Evolutionary conservation across 768 basidiomycete species (phyloP).

Genomic region (Pleurotus tuber-regium): DNA sequence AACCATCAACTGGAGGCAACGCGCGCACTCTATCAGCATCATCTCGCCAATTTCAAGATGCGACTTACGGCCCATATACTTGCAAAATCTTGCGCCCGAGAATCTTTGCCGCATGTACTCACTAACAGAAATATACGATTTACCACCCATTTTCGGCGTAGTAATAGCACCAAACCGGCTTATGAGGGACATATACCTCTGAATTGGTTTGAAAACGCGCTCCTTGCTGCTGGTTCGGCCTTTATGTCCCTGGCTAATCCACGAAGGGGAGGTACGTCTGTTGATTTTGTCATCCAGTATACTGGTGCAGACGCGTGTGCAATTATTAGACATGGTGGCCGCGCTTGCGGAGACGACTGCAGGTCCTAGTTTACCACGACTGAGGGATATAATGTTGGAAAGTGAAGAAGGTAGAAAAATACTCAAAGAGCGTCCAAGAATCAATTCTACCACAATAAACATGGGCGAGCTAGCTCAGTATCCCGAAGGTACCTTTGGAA

Average conservation of each 20-base stretch:
- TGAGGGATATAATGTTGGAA: constrained; percentile 76
- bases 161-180: constrained; percentile 36
- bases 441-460: constrained; percentile 76
- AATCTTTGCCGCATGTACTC: neutral
- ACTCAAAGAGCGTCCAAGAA: constrained; percentile 77
- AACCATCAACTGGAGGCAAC: too few relatives aligned
- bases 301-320: neutral
- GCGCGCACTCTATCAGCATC: too few relatives aligned
- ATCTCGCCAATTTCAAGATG: neutral
- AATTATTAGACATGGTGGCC: constrained; percentile 83
- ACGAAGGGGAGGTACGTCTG: constrained; percentile 71
- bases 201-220: constrained; percentile 76
- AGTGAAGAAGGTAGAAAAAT: constrained; percentile 83
- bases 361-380: constrained; percentile 66
- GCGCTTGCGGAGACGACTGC: constrained; percentile 93
- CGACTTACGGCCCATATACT: neutral
- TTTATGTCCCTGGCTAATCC: constrained; percentile 81
- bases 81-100: neutral
- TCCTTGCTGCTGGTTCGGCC: constrained; percentile 85
- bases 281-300: neutral
- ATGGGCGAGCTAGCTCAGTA: constrained; percentile 62
- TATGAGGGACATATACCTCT: constrained; percentile 85
- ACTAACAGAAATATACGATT: constrained; percentile 1
- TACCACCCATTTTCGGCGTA: constrained; percentile 13
- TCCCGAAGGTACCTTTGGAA: constrained; percentile 81